Base-by-base conservation (phyloP, 2,329 filamentous ascomycete genomes). In the Fusarium penzigii region DNA sequence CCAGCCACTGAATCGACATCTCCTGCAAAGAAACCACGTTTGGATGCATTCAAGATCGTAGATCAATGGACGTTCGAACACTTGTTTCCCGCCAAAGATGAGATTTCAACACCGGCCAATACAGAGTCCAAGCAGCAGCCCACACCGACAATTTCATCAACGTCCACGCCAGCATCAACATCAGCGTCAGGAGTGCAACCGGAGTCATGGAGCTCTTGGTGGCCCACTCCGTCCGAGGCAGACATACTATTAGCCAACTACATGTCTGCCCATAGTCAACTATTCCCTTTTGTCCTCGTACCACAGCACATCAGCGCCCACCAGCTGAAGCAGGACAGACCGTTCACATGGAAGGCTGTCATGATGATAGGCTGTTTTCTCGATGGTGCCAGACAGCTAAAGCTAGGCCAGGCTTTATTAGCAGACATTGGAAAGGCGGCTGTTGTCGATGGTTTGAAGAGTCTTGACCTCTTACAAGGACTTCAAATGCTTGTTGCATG, bases 291-390 rank as follows among this genome's bases (percentile, higher is more conserved):
- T 53, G 73, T 78, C 9, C 56, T 75, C 13, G 64, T 79, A 5
- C 72, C 77, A 1, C 55, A 59, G 20, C 55, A 68, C 42, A 58
- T 77, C 57, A 64, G 62, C 4, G 68, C 75, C 1, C 59, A 63
- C 2, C 64, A 73, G 54, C 64, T 81, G 42, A 69, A 68, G 25
- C 60, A 63, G 25, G 53, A 70, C 52, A 65, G 72, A 6, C 78
- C 78, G 17, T 75, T 76, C 39, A 56, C 80, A 39, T 82, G 78
- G 77, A 79, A 78, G 59, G 75, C 71, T 5, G 62, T 76, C 54
- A 79, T 81, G 73, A 72, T 80, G 65, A 70, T 69, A 44, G 67
- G 70, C 16, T 69, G 67, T 50, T 70, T 76, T 44, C 67, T 72
- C 2, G 73, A 81, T 42, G 76, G 76, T 1, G 49, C 64, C 25